phyloP scores from a whole-genome alignment of 2,329 filamentous ascomycete genomes.

The Exophiala spinifera region DNA sequence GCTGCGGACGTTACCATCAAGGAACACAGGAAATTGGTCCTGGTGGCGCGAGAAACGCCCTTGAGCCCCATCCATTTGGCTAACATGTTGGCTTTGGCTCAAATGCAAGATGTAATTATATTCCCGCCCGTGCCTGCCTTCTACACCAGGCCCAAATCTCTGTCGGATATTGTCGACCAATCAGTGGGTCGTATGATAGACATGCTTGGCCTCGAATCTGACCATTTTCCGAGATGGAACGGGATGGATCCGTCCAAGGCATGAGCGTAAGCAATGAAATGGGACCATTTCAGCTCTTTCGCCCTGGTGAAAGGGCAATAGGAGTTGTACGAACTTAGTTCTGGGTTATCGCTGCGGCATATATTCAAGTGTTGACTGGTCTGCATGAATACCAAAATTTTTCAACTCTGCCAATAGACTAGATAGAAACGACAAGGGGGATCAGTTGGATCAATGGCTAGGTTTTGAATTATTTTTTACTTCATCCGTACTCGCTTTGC shows the following conservation, averaged over 20 bases:
- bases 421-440: neutral
- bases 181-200: conserved; percentile 49
- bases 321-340: neutral
- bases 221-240: conserved; percentile 41
- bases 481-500: neutral
- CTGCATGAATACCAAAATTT: neutral
- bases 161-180: conserved; percentile 47
- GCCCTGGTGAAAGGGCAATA: neutral
- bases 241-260: conserved; percentile 1
- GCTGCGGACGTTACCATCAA: conserved; percentile 45
- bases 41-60: conserved; percentile 42
- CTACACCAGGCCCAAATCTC: conserved; percentile 40
- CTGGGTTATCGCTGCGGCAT: neutral
- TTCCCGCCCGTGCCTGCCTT: conserved; percentile 47
- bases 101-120: conserved; percentile 39
- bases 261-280: neutral
- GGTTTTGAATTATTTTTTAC: neutral
- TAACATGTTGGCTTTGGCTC: conserved; percentile 8
- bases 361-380: neutral
- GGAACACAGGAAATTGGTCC: conserved; percentile 37
- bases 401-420: neutral
- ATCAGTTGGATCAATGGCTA: neutral
- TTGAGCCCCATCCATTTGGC: conserved; percentile 22
- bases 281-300: neutral
- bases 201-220: conserved; percentile 43